Conservation (phyloP, 192 early-diverging fungal genomes). For the Coemansia sp. region DNA sequence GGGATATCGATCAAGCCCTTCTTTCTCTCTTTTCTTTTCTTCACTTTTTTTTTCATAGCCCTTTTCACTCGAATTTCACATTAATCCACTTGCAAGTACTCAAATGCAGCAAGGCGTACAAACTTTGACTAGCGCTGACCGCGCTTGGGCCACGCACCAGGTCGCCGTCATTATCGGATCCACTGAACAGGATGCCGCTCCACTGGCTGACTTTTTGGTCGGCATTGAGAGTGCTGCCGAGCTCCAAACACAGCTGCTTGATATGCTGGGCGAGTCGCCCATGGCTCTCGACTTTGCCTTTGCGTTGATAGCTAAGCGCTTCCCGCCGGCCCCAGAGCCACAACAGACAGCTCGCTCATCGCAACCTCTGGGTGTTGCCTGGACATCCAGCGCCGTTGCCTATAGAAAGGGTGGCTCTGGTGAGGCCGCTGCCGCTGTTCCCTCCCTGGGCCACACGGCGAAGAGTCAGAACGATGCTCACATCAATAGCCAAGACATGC, state of each 20-base stretch:
- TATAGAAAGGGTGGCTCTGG: slow-evolving; percentile 6
- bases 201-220: slow-evolving; percentile 42
- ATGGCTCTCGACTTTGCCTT: slow-evolving; percentile 42
- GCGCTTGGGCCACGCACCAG: slow-evolving; percentile 42
- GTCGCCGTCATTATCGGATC: slow-evolving; percentile 46
- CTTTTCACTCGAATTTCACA: background rate
- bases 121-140: slow-evolving; percentile 26
- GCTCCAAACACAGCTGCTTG: slow-evolving; percentile 46
- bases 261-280: slow-evolving; percentile 56
- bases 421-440: background rate
- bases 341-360: slow-evolving; percentile 1
- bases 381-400: slow-evolving; percentile 6
- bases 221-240: slow-evolving; percentile 35
- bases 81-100: background rate
- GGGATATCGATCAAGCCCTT: too few relatives aligned
- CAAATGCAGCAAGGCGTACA: slow-evolving; percentile 10
- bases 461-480: background rate
- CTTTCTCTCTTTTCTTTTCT: too few relatives aligned
- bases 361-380: background rate
- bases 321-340: slow-evolving; percentile 22
- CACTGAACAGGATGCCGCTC: slow-evolving; percentile 30
- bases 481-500: background rate
- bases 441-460: background rate
- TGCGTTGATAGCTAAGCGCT: slow-evolving; percentile 44
- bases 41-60: slow-evolving; percentile 1